Evolutionary conservation across 129 eudicot genomes (phyloP), one percentile per base, ranked within the genome.

Genomic region (Flaveria sonorensis): DNA sequence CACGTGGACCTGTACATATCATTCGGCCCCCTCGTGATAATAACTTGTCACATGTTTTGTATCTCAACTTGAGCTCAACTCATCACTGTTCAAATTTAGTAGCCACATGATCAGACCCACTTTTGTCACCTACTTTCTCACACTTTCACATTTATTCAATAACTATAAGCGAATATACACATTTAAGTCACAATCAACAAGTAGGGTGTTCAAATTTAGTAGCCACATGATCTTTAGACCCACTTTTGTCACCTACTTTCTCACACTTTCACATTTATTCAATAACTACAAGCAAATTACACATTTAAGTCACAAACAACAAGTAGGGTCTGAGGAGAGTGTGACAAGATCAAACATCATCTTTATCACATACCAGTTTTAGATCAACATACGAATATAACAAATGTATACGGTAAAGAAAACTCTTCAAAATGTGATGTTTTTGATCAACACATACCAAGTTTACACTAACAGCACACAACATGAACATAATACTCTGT

Each of bases 51-150:
- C 76, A 21, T 14, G 67, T 56, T 32, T 36, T 16, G 14, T 30
- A 14, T 30, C 45, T 63, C 21, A 30, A 24, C 2, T 19, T 28
- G 6, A 30, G 20, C 53, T 47, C 62, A 30, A 26, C 14, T 24
- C 30, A 2, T 52, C 32, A 76, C 64, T 39, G 11, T 50, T 76
- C 79, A n/a, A n/a, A n/a, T n/a, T n/a, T n/a, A n/a, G n/a, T n/a
- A n/a, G n/a, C n/a, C n/a, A n/a, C n/a, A n/a, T n/a, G n/a, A n/a
- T n/a, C n/a, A n/a, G n/a, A n/a, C n/a, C n/a, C n/a, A n/a, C n/a
- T n/a, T n/a, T n/a, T n/a, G n/a, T n/a, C n/a, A n/a, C n/a, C n/a
- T n/a, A n/a, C n/a, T n/a, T n/a, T n/a, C n/a, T n/a, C n/a, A n/a
- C n/a, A n/a, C n/a, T n/a, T n/a, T n/a, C n/a, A n/a, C n/a, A n/a